Conservation (phyloP, 1,284 basidiomycete species). For the Coniferiporia weirii region DNA sequence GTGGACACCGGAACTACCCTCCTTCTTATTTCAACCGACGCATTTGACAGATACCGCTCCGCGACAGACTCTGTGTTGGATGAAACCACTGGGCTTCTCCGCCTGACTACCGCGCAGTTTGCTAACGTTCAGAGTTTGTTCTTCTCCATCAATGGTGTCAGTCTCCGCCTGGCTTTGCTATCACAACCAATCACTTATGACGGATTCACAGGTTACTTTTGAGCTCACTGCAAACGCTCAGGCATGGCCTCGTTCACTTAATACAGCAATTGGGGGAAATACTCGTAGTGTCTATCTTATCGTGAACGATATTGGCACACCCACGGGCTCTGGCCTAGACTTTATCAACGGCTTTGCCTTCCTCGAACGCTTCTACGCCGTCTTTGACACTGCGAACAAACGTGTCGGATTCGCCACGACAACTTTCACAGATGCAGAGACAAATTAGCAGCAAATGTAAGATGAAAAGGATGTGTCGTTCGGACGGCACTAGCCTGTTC, state of each 20-base stretch:
- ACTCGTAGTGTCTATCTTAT: conserved; percentile 20
- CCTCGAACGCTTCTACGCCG: conserved; percentile 34
- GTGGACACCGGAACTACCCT: conserved; percentile 24
- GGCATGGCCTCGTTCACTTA: conserved; percentile 22
- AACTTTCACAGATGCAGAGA: conserved; percentile 47
- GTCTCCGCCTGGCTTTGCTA: background rate
- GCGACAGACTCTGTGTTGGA: conserved; percentile 21
- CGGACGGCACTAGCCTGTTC: background rate
- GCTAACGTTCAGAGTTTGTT: conserved; percentile 20
- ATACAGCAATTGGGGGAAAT: conserved; percentile 21
- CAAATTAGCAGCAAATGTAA: conserved; percentile 41
- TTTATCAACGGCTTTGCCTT: conserved; percentile 45
- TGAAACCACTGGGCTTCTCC: conserved; percentile 19
- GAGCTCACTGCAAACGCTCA: conserved; percentile 25
- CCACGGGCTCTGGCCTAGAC: conserved; percentile 31
- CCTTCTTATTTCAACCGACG: conserved; percentile 19
- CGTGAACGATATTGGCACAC: conserved; percentile 26
- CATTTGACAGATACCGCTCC: conserved; percentile 18
- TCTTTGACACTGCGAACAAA: conserved; percentile 32
- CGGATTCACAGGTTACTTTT: conserved; percentile 17
- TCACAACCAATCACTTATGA: background rate
- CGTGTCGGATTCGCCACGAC: conserved; percentile 57
- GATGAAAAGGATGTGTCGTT: background rate
- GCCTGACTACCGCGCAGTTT: conserved; percentile 19
- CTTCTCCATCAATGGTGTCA: conserved; percentile 20